These are phyloP conservation scores for Musa acuminata DNA, from an alignment of 176 grass and related monocot species.

Conservation along the genomic window DNA sequence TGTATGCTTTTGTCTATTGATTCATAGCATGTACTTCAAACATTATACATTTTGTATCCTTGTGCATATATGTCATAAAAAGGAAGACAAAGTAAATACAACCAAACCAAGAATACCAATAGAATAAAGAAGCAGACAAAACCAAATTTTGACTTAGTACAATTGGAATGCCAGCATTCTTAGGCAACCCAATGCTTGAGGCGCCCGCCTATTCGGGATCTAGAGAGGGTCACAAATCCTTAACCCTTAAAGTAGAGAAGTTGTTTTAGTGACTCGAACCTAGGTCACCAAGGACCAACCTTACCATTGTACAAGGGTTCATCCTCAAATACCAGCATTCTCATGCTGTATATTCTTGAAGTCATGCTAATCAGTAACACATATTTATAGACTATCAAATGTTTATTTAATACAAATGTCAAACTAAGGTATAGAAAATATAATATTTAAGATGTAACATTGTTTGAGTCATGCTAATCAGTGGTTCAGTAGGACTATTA, in stretches of 20 bases:
- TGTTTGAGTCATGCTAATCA: too few species aligned
- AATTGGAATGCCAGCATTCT: not conserved
- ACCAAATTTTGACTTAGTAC: not conserved
- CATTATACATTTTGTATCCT: not conserved
- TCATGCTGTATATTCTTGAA: not conserved
- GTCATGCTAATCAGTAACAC: not conserved
- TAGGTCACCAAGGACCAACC: too few species aligned
- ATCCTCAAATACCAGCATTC: not conserved
- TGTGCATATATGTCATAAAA: not conserved
- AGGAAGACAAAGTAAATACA: not conserved
- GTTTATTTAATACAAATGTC: not conserved
- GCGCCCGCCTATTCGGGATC: too few species aligned
- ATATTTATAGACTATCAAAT: not conserved
- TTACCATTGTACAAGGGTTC: too few species aligned
- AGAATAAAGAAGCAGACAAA: not conserved
- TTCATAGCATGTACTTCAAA: conserved; percentile 1
- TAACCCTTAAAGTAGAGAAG: too few species aligned
- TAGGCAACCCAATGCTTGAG: too few species aligned
- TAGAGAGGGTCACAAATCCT: too few species aligned
- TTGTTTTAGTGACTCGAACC: too few species aligned
- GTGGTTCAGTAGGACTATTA: too few species aligned
- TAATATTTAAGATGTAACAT: too few species aligned
- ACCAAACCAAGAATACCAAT: not conserved
- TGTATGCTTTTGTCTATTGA: not conserved
- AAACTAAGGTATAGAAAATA: not conserved